Evolutionary conservation across 306 rosid species (phyloP).

Genomic region (Astragalus glycyphyllos): DNA sequence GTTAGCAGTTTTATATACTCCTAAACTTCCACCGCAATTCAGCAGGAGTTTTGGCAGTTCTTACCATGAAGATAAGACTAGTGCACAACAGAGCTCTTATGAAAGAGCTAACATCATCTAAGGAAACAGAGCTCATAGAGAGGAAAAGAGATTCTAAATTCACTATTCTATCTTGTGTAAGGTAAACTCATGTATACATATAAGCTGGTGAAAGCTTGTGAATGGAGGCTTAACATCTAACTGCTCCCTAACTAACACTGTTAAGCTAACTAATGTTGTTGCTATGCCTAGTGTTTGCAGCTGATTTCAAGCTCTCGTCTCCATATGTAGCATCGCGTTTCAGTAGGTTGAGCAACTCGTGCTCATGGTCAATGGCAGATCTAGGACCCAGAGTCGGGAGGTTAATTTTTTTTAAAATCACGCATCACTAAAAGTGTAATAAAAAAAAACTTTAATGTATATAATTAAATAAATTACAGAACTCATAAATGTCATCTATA

Average conservation of each 20-base stretch:
- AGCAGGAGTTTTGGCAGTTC: neutral
- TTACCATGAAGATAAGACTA: neutral
- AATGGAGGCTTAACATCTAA: neutral
- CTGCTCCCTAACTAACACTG: constrained; percentile 1
- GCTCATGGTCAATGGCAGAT: neutral
- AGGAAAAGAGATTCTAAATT: neutral
- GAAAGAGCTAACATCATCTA: neutral
- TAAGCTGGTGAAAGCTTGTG: neutral
- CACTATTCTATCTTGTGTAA: neutral
- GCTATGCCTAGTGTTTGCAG: neutral
- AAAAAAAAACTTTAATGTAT: too few relatives aligned
- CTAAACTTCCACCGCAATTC: neutral
- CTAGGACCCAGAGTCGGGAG: too few relatives aligned
- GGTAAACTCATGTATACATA: neutral
- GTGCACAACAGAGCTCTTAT: neutral
- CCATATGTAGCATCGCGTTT: neutral
- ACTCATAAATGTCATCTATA: too few relatives aligned
- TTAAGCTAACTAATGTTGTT: neutral
- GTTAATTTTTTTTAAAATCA: too few relatives aligned
- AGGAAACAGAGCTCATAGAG: neutral
- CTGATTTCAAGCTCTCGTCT: constrained; percentile 2
- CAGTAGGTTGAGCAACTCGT: neutral
- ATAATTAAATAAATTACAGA: too few relatives aligned
- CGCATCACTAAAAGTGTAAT: too few relatives aligned
- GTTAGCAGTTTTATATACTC: neutral